Evolutionary conservation across 768 basidiomycete genomes (phyloP), one percentile per base, ranked within the genome.

Genomic region (Leccinum longicurvipes): DNA sequence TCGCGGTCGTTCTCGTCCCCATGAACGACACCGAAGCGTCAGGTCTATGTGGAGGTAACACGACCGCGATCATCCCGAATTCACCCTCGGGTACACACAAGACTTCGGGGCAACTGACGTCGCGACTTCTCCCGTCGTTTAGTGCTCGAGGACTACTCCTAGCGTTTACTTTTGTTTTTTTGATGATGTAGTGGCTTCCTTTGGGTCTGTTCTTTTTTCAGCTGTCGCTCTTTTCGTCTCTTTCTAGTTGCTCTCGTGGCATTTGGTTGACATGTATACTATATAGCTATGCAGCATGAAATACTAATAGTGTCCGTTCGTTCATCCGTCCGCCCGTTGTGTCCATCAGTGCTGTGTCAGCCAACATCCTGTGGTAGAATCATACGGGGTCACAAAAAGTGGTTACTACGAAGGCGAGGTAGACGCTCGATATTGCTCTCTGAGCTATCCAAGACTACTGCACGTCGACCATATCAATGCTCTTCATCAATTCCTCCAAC

Each of bases 1-100:
- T 75, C 15, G 77, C 88, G 3, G 76, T 79, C 23, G 11, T 45
- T 12, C 23, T 45, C 23, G 9, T 45, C 3, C 82, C 82, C 5
- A 64, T 73, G 47, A 50, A 36, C 41, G 41, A 68, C 17, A 64
- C 79, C 23, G 15, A 66, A 25, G 68, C 64, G 25, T 78, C 77
- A 11, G 72, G 74, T 21, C 32, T 79, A 36, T 79, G 78, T 56
- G 74, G 68, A 8, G 56, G 64, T 39, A 36, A 9, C 15, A 48
- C 17, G 8, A n/a, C 17, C 17, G 17, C 34, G 8, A 9, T 8
- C 34, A 36, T 3, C 1, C 3, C 15, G 6, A 32, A 15, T 32
- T 15, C 32, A 15, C 15, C 32, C 32, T 32, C 32, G 1, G 6
- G 15, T 32, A 6, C 15, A 32, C 32, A 32, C 32, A 36, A 36